Evolutionary conservation across 1,284 basidiomycete genomes (phyloP).

Genomic region (Meira nashicola): DNA sequence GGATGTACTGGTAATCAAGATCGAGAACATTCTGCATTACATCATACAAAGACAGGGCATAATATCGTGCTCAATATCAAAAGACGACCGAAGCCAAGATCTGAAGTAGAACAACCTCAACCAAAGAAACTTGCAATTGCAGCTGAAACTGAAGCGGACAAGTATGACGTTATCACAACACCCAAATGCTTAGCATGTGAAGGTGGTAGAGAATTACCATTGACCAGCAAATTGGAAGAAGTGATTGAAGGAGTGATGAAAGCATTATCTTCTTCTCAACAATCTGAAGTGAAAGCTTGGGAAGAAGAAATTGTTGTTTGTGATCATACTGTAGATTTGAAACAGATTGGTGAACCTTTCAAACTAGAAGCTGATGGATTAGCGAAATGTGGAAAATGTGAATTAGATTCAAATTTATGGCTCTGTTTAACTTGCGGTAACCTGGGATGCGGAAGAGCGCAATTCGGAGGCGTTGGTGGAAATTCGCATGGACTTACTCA

Average conservation of each 20-base stretch:
- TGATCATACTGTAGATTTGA: constrained; percentile 75
- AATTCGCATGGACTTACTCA: constrained; percentile 87
- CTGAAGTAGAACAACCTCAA: constrained; percentile 59
- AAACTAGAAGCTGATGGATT: constrained; percentile 32
- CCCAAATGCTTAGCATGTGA: constrained; percentile 68
- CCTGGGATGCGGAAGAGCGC: constrained; percentile 84
- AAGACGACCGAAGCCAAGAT: constrained; percentile 11
- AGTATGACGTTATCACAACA: constrained; percentile 67
- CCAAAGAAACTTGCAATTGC: constrained; percentile 82
- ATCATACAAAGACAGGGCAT: constrained; percentile 61
- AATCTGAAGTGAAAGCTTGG: constrained; percentile 94
- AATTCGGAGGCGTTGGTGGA: constrained; percentile 78
- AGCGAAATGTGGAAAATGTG: constrained; percentile 36
- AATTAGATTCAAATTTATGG: constrained; percentile 70
- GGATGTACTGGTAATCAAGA: constrained; percentile 48
- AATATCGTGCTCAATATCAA: constrained; percentile 74
- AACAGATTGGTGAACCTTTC: constrained; percentile 55
- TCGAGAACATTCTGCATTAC: constrained; percentile 39
- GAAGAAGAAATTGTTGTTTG: constrained; percentile 87
- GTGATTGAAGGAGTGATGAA: constrained; percentile 68
- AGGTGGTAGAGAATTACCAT: constrained; percentile 59
- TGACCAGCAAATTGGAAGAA: constrained; percentile 53
- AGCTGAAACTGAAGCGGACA: constrained; percentile 79
- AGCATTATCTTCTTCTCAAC: constrained; percentile 79
- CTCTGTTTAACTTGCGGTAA: constrained; percentile 84